These are phyloP conservation scores for Neurospora sp. DNA, from an alignment of 495 filamentous ascomycete species.

Conservation along the genomic window DNA sequence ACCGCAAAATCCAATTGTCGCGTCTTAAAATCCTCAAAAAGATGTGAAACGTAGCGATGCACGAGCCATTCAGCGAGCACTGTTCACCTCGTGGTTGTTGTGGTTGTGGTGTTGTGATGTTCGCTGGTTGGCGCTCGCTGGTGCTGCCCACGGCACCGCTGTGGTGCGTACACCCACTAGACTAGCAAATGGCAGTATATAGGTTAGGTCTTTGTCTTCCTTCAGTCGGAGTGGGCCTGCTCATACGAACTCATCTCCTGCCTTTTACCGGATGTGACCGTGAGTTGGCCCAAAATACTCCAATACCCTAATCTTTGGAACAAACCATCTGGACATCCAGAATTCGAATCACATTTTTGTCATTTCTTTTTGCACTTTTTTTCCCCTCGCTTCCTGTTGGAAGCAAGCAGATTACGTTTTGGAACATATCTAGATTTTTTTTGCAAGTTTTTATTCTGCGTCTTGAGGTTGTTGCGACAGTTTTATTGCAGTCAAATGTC, in stretches of 20 bases:
- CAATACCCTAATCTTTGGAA: slow-evolving; percentile 27
- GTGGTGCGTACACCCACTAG: background rate
- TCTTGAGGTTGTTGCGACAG: background rate
- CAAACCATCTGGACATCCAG: slow-evolving; percentile 19
- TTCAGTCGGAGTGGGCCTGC: slow-evolving; percentile 21
- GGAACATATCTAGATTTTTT: background rate
- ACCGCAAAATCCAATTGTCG: background rate
- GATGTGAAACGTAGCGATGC: background rate
- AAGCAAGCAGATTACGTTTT: too few relatives aligned
- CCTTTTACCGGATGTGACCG: slow-evolving; percentile 33
- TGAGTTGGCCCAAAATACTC: slow-evolving; percentile 29
- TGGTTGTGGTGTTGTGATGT: background rate
- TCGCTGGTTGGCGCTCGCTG: background rate
- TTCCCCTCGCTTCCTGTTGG: background rate
- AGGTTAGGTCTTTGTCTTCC: background rate
- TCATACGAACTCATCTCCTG: slow-evolving; percentile 31
- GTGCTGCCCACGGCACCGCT: background rate
- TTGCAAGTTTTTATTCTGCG: background rate
- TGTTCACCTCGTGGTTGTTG: background rate
- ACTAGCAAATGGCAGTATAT: slow-evolving; percentile 3
- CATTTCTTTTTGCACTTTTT: slow-evolving; percentile 5
- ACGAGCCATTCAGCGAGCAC: background rate
- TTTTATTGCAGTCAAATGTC: background rate
- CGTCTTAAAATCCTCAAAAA: background rate
- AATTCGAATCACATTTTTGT: slow-evolving; percentile 24